Evolutionary conservation across 2,329 filamentous ascomycete species (phyloP), one percentile per base, ranked within the genome.

Genomic region (Penicillium oxalicum): DNA sequence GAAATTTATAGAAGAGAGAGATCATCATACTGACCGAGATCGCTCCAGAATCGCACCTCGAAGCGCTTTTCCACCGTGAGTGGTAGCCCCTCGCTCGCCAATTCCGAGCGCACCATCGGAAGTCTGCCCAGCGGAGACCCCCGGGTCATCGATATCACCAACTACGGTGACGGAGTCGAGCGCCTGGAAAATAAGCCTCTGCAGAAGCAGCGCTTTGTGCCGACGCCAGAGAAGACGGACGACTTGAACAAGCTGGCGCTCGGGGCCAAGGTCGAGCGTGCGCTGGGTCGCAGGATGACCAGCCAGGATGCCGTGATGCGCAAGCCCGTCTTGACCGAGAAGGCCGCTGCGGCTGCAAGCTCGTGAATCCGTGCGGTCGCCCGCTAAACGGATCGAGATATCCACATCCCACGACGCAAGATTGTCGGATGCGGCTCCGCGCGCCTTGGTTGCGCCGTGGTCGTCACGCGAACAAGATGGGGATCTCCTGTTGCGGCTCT

Each of bases 121-220:
- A 67, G 63, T 54, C 54, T 69, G 13, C 67, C 64, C 48, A 70
- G 63, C 48, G 65, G 66, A 40, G 75, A 77, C 66, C 76, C 77
- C 53, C 77, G 77, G 63, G 72, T 79, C 54, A 75, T 77, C 54
- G 81, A 84, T 62, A 82, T 93, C 66, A 80, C 84, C 68, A 81
- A 87, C 58, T 89, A 93, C 69, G 86, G 87, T 61, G 81, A 84
- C 52, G 85, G 87, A 51, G 81, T 95, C 55, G 84, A 89, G 62
- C 87, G 90, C 63, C 87, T 96, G 73, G 88, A 94, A 70, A 93
- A 95, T 77, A 89, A 88, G 72, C 87, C 86, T 42, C 82, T 95
- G 27, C 75, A 82, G 59, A 81, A 86, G 61, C 91, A 96, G 74
- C 86, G 91, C 59, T 91, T 91, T 64, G 77, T 82, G 48, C 81